A percentile compares a stretch with the other conserved stretches of the same genome.
Evolutionary conservation across 176 grass and related monocot genomes (phyloP).

Genomic region (Puya raimondii): DNA sequence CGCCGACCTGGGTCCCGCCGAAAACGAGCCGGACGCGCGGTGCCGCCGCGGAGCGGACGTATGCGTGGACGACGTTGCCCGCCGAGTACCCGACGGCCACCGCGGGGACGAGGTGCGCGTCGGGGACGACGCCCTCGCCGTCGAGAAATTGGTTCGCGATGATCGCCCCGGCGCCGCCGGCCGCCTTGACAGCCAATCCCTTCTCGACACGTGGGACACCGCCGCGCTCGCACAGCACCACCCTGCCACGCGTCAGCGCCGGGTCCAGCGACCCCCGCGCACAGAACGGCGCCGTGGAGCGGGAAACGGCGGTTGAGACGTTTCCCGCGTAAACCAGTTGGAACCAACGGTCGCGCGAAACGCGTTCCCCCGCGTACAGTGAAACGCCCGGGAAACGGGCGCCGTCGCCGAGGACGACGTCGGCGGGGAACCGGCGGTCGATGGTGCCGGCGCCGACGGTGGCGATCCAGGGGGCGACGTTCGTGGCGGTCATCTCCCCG

Average conservation of each 20-base stretch:
- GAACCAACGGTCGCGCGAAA: not conserved
- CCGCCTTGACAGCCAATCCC: constrained; percentile 26
- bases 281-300: constrained; percentile 13
- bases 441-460: constrained; percentile 48
- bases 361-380: constrained; percentile 17
- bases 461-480: constrained; percentile 48
- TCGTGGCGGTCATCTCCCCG: constrained; percentile 6
- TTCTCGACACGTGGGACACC: constrained; percentile 11
- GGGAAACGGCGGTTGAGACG: not conserved
- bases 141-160: not conserved
- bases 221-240: constrained; percentile 42
- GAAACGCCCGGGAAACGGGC: constrained; percentile 17
- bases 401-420: constrained; percentile 33
- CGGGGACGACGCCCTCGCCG: constrained; percentile 10
- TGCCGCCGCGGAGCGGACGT: not conserved
- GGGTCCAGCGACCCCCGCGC: constrained; percentile 9
- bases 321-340: constrained; percentile 29
- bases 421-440: constrained; percentile 30
- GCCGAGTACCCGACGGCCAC: not conserved
- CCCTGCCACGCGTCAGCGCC: constrained; percentile 21
- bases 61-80: constrained; percentile 4
- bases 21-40: constrained; percentile 25
- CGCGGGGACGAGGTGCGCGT: constrained; percentile 7
- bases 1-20: constrained; percentile 16
- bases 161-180: constrained; percentile 35